These are phyloP conservation scores for Phytopythium kandeliae DNA, from an alignment of 352 stramenopile genomes.

Conservation along the genomic window DNA sequence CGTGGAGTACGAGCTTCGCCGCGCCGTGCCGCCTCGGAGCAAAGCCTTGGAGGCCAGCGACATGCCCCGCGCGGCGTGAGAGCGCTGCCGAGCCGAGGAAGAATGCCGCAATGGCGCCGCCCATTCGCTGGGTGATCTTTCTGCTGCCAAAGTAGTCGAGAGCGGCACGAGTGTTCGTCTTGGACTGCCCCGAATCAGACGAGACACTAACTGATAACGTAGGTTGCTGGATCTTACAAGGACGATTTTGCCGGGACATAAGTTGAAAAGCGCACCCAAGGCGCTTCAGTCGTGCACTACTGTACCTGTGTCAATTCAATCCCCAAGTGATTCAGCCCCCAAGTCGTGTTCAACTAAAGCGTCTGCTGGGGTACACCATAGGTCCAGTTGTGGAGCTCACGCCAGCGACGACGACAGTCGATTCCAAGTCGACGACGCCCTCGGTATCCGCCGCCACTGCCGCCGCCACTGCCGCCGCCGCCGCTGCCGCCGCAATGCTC, in stretches of 20 bases:
- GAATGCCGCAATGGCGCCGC: neutral
- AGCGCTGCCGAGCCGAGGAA: too few species aligned
- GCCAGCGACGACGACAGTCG: too few species aligned
- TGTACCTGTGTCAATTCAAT: too few species aligned
- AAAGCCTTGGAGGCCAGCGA: slow-evolving; percentile 4
- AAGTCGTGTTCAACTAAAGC: neutral
- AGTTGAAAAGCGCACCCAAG: too few species aligned
- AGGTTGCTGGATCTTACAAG: too few species aligned
- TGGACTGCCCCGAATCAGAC: too few species aligned
- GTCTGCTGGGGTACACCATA: neutral
- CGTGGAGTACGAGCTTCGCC: slow-evolving; percentile 2
- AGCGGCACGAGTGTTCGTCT: too few species aligned
- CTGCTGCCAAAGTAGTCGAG: neutral
- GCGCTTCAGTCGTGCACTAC: too few species aligned
- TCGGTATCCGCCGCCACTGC: neutral
- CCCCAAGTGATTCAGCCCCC: too few species aligned
- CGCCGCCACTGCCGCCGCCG: too few species aligned
- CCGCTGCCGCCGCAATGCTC: slow-evolving; percentile 49
- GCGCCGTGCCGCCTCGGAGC: neutral
- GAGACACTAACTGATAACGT: too few species aligned
- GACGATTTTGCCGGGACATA: too few species aligned
- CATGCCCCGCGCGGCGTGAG: neutral
- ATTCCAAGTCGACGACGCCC: neutral
- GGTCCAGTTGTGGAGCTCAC: neutral
- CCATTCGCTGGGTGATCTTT: neutral